Percentiles rank a stretch among this genome's conserved stretches.
These are phyloP conservation scores for Colletotrichum chrysophilum DNA, from an alignment of 2,329 filamentous ascomycete species.

Conservation along the genomic window DNA sequence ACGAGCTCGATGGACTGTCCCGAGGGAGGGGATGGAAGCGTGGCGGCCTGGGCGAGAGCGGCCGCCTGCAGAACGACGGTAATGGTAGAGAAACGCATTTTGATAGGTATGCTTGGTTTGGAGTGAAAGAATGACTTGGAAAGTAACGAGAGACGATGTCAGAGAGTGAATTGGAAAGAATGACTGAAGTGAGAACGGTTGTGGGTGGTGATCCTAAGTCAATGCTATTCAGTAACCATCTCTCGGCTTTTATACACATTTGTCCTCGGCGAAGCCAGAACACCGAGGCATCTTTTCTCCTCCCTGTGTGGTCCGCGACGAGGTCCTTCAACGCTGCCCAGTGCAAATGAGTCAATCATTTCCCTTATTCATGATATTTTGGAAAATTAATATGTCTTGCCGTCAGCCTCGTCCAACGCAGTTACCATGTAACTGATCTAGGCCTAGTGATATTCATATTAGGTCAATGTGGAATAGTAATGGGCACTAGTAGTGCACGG, in stretches of 20 bases:
- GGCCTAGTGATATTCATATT: not conserved
- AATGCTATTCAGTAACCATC: rapidly evolving
- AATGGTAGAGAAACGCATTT: not conserved
- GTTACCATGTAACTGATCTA: rapidly evolving
- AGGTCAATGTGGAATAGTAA: rapidly evolving
- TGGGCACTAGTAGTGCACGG: not conserved
- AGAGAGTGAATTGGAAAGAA: not conserved
- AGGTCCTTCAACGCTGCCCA: not conserved
- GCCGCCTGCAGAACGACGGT: not conserved
- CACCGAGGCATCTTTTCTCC: rapidly evolving
- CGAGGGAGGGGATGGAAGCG: not conserved
- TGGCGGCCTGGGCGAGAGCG: not conserved
- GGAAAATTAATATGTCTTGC: rapidly evolving
- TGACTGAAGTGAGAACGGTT: not conserved
- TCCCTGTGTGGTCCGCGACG: not conserved
- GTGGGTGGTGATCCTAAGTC: rapidly evolving
- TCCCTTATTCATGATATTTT: not conserved
- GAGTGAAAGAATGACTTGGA: not conserved
- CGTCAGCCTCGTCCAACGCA: not conserved
- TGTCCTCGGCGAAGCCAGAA: not conserved
- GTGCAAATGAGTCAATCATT: not conserved
- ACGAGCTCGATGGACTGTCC: not conserved
- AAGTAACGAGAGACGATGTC: not conserved
- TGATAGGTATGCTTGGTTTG: not conserved
- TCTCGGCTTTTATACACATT: not conserved